Conservation (phyloP, 352 stramenopile species). For the Phytophthora chlamydospora region DNA sequence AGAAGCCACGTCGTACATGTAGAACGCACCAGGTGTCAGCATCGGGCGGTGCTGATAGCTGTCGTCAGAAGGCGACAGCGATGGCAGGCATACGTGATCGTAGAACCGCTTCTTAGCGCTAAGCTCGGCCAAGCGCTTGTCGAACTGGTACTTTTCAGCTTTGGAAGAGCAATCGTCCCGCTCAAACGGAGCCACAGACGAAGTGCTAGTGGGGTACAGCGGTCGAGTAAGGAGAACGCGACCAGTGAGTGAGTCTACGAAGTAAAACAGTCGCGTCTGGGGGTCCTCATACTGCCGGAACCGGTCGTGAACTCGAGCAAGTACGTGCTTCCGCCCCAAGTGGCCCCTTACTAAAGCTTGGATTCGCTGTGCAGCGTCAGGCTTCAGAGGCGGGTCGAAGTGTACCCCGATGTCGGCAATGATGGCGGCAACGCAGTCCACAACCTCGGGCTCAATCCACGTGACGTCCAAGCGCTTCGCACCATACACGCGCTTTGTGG, state of each 20-base stretch:
- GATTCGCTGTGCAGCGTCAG: conserved; percentile 63
- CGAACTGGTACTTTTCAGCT: conserved; percentile 48
- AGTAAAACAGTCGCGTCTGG: conserved; percentile 64
- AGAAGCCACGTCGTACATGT: conserved; percentile 46
- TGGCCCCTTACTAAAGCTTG: conserved; percentile 57
- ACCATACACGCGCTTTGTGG: conserved; percentile 52
- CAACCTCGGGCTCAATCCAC: conserved; percentile 66
- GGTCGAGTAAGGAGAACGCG: conserved; percentile 51
- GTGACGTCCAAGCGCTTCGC: conserved; percentile 58
- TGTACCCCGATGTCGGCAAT: conserved; percentile 39
- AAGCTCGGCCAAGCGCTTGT: conserved; percentile 45
- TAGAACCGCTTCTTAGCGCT: conserved; percentile 53
- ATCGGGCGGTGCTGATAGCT: conserved; percentile 25
- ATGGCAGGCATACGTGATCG: conserved; percentile 26
- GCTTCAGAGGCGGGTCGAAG: conserved; percentile 36
- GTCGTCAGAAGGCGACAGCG: background rate
- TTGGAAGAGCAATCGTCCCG: conserved; percentile 52
- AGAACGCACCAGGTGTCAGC: conserved; percentile 46
- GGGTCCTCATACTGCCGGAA: conserved; percentile 51
- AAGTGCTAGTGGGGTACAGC: conserved; percentile 42
- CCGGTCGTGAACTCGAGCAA: conserved; percentile 40
- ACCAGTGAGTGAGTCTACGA: conserved; percentile 46
- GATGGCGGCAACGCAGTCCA: conserved; percentile 55
- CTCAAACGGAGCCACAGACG: conserved; percentile 46
- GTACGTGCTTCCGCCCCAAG: conserved; percentile 44